A percentile compares a stretch with the other conserved stretches of the same genome.
Evolutionary conservation across 352 stramenopile genomes (phyloP).

Genomic region (Phytopythium kandeliae): DNA sequence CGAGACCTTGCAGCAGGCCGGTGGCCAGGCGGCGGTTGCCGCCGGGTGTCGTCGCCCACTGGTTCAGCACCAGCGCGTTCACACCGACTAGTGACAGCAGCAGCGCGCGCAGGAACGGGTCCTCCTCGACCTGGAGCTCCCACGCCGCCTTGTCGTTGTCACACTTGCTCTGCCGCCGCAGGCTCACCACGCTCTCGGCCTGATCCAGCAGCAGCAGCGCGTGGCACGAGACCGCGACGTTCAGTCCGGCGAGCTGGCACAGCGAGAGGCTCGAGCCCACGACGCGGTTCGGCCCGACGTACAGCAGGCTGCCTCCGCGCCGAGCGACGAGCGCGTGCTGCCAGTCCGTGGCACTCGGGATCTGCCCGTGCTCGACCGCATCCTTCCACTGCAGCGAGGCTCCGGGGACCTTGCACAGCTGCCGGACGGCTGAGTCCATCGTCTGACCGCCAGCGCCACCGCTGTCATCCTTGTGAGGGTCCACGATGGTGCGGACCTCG

Average conservation of each 20-base stretch:
- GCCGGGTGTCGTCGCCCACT: constrained; percentile 78
- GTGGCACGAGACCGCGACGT: constrained; percentile 53
- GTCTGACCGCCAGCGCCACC: constrained; percentile 30
- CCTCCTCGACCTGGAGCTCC: constrained; percentile 57
- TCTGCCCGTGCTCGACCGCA: constrained; percentile 44
- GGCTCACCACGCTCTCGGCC: constrained; percentile 69
- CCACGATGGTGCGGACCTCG: constrained; percentile 59
- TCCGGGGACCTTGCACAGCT: constrained; percentile 23
- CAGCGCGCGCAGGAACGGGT: constrained; percentile 52
- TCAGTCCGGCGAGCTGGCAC: constrained; percentile 60
- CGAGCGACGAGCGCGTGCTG: constrained; percentile 54
- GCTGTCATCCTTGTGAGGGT: constrained; percentile 52
- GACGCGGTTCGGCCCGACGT: constrained; percentile 62
- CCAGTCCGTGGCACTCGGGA: constrained; percentile 64
- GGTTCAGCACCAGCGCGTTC: constrained; percentile 71
- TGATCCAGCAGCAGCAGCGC: constrained; percentile 69
- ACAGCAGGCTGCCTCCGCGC: constrained; percentile 56
- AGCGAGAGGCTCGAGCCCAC: constrained; percentile 43
- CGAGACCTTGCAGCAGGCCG: constrained; percentile 37
- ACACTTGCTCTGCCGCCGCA: constrained; percentile 79
- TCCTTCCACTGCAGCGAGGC: constrained; percentile 51
- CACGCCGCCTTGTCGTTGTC: constrained; percentile 71
- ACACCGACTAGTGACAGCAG: constrained; percentile 76
- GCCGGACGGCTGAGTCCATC: constrained; percentile 33
- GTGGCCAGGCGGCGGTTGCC: constrained; percentile 58